Evolutionary conservation across 352 stramenopile genomes (phyloP).

Genomic region (Globisporangium carolinianum): DNA sequence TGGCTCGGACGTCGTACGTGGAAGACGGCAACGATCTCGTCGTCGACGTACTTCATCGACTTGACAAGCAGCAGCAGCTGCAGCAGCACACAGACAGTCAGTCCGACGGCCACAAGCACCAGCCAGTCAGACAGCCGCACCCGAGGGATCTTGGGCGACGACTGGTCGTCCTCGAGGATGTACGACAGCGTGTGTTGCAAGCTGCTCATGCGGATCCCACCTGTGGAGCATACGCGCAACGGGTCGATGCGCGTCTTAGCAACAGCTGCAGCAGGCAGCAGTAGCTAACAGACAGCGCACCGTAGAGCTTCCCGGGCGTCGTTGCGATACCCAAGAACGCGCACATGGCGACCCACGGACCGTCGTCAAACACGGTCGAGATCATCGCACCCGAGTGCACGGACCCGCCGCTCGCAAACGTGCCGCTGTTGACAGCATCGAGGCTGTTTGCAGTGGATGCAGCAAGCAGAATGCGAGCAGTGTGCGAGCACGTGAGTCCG

Average conservation of each 20-base stretch:
- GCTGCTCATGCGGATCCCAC: conserved; percentile 55
- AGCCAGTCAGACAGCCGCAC: conserved; percentile 8
- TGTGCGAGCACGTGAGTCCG: background rate
- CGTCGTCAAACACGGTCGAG: conserved; percentile 70
- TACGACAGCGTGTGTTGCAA: conserved; percentile 50
- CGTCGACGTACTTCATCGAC: conserved; percentile 73
- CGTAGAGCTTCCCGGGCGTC: conserved; percentile 52
- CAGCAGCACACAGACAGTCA: background rate
- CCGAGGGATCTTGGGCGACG: conserved; percentile 45
- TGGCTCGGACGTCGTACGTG: conserved; percentile 29
- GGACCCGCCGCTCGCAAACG: conserved; percentile 34
- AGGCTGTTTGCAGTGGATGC: background rate
- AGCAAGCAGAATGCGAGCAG: background rate
- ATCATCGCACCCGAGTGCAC: conserved; percentile 34
- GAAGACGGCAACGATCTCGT: conserved; percentile 73
- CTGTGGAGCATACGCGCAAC: conserved; percentile 15
- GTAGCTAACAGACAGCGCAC: conserved; percentile 15
- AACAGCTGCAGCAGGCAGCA: background rate
- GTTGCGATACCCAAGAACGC: conserved; percentile 40
- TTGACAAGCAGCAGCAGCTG: conserved; percentile 73
- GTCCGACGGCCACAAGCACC: background rate
- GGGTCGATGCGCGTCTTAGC: background rate
- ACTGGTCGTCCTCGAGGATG: conserved; percentile 59
- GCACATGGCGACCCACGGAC: conserved; percentile 81
- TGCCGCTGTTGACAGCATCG: conserved; percentile 23